Base-by-base conservation (phyloP, 2,329 filamentous ascomycete genomes). In the Diplodia sapinea region DNA sequence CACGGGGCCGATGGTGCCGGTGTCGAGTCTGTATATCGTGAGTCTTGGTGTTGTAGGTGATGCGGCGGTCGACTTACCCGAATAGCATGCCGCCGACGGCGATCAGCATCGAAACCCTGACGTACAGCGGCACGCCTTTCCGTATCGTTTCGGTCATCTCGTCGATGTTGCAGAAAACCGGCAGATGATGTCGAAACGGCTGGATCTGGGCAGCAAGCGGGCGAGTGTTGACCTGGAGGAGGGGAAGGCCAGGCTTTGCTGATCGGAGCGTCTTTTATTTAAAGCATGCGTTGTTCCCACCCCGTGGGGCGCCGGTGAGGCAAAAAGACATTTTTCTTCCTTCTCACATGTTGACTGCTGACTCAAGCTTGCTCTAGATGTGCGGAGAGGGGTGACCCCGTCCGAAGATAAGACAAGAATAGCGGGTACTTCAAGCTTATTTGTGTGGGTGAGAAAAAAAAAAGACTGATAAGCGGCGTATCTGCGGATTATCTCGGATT, bases 1-100 rank as follows among this genome's bases (percentile, higher is more conserved):
- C 0, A 89, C 82, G 4, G 87, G 84, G 1, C 87, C 87, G 64
- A 89, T 87, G 31, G 81, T 84, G 11, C 86, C 85, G 0, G 86
- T 86, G 66, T 86, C 84, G 50, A 74, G 70, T 36, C 75, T 76
- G 65, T 4, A 8, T 17, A 15, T 5, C 36, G 13, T 12, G 9
- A 38, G 17, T 47, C n/a, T 47, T 47, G 40, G 12, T 2, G 31
- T 29, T 47, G 64, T 3, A 7, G 7, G 11, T 11, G 52, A 40
- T 52, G n/a, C 8, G 5, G 23, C 20, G 51, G 12, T 5, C 4
- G 12, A 61, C 68, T 4, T 67, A 70, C 68, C 73, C 72, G 43
- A 73, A 73, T 13, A 75, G 69, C 61, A 73, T 69, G 15, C 73
- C 73, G 12, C 73, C 73, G 11, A 73, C 26, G 52, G 70, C 70